These are phyloP conservation scores for Dipodascus albidus DNA, from an alignment of 805 yeast species.

Conservation along the genomic window DNA sequence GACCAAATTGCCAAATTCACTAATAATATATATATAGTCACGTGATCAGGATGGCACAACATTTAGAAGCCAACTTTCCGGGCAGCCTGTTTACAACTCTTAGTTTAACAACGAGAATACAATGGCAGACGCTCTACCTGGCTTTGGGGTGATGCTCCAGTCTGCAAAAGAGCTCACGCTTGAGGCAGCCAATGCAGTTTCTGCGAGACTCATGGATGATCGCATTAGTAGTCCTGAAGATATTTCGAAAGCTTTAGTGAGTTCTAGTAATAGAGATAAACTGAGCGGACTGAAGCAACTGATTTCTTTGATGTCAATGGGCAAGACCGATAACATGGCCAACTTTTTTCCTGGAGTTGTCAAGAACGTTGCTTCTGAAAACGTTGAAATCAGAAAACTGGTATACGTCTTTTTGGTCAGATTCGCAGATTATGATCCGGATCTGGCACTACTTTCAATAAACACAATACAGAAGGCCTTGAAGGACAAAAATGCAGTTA, in stretches of 20 bases:
- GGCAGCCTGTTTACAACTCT: too few relatives aligned
- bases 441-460: constrained; percentile 77
- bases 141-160: constrained; percentile 62
- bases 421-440: constrained; percentile 77
- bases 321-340: constrained; percentile 30
- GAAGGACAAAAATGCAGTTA: constrained; percentile 54
- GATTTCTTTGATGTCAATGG: constrained; percentile 20
- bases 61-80: too few relatives aligned
- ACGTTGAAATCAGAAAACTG: constrained; percentile 55
- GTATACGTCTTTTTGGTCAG: constrained; percentile 65
- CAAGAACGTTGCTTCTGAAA: constrained; percentile 66
- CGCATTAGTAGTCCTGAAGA: constrained; percentile 52
- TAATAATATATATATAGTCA: not conserved
- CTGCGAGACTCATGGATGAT: constrained; percentile 52
- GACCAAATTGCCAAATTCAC: too few relatives aligned
- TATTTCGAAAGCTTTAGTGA: constrained; percentile 51
- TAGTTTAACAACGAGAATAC: not conserved
- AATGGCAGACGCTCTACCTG: constrained; percentile 49
- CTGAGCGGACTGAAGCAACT: constrained; percentile 50
- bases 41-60: too few relatives aligned
- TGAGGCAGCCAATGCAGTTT: constrained; percentile 75
- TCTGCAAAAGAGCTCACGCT: constrained; percentile 69
- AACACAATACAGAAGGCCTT: constrained; percentile 84
- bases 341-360: constrained; percentile 74
- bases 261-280: constrained; percentile 56